Base-by-base conservation (phyloP, 75 land plant genomes). In the Selaginella tamariscina region DNA sequence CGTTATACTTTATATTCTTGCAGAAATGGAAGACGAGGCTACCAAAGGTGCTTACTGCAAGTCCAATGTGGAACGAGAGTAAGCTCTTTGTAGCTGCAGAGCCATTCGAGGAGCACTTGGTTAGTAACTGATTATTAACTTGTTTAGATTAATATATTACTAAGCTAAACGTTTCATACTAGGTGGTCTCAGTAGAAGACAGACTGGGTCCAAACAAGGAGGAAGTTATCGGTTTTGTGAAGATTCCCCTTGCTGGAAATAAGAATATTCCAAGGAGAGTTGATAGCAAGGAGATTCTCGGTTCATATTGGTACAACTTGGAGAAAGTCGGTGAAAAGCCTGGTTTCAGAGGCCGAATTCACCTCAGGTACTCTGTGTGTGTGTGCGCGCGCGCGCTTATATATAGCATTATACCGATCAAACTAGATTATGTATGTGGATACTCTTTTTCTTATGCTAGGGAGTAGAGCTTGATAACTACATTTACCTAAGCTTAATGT, bases 201-300 rank as follows among this genome's bases (percentile, higher is more conserved):
- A 55, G 70, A 5, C 32, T 68, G 0, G 59, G 60, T 1, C 66
- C 91, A 8, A 49, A 56, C 29, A 80, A 73, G 72, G 75, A 72
- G 24, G 84, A 81, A 56, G 66, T 64, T 0, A 2, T 85, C 0
- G 91, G 88, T 1, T 63, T 71, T 11, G 74, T 68, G 24, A 21
- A 31, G 11, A 57, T 85, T 0, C 74, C 79, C 0, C 74, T 88
- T 0, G 24, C 30, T 9, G 15, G n/a, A 0, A 55, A 75, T 8
- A 67, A 82, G 24, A 8, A 70, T 11, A 77, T 88, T 55, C 88
- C 85, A 68, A 71, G 91, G 2, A 81, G 91, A 0, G 82, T 85
- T 1, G 91, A 85, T 57, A 79, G 83, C 24, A 80, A 39, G 49
- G 49, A 83, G 1, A 66, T 78, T 0, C 82, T 85, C 20, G 68